Conservation (phyloP, 176 grass and related monocot species). For the Panicum miliaceum region DNA sequence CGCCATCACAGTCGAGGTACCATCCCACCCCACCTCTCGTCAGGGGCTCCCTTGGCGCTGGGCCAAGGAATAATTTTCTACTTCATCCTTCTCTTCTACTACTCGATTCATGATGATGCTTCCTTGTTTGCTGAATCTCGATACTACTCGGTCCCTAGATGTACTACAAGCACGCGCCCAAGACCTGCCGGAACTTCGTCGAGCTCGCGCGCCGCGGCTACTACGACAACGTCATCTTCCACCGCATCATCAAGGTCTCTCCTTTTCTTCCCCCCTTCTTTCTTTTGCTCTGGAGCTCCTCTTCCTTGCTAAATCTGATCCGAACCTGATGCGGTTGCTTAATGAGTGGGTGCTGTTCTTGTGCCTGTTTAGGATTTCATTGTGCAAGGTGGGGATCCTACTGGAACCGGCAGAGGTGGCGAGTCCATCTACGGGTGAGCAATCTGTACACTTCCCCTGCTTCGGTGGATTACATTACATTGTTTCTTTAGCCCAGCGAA, state of each 20-base stretch:
- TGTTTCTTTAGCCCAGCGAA: not conserved
- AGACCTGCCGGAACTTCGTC: conserved; percentile 93
- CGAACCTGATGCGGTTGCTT: not conserved
- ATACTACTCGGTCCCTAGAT: conserved; percentile 50
- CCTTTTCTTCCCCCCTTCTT: not conserved
- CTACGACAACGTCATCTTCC: conserved; percentile 91
- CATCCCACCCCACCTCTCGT: not conserved
- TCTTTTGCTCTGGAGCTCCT: not conserved
- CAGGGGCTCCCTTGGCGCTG: not conserved
- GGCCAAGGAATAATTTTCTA: too few relatives aligned
- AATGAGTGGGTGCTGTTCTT: not conserved
- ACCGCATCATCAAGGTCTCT: conserved; percentile 93
- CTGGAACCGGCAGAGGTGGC: conserved; percentile 89
- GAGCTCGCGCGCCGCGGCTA: conserved; percentile 83
- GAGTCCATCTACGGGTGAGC: conserved; percentile 97
- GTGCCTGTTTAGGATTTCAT: conserved; percentile 81
- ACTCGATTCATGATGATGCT: conserved; percentile 17
- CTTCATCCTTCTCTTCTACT: too few relatives aligned
- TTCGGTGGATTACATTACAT: conserved; percentile 1
- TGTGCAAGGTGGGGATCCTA: conserved; percentile 96
- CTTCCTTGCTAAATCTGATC: not conserved
- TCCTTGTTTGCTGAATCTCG: not conserved
- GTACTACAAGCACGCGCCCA: conserved; percentile 97
- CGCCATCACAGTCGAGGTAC: conserved; percentile 80
- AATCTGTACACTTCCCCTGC: not conserved